Evolutionary conservation across 768 basidiomycete species (phyloP).

Genomic region (Leccinum truebloodii): DNA sequence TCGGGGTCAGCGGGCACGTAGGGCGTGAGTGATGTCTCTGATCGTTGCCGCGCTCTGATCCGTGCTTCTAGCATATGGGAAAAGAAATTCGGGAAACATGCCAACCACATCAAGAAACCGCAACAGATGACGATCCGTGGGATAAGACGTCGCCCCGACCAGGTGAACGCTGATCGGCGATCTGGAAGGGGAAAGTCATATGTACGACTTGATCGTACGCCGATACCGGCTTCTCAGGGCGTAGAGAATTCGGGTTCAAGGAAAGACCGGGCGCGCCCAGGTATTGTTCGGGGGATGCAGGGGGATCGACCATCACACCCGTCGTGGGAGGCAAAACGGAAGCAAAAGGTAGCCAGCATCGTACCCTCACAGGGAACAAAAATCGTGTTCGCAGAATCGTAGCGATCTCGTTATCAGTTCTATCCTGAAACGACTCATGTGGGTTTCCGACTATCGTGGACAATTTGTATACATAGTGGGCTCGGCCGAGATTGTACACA

Average conservation of each 20-base stretch:
- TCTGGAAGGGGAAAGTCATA: conserved; percentile 14
- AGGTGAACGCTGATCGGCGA: conserved; percentile 16
- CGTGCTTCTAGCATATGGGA: conserved; percentile 82
- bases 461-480: neutral
- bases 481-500: neutral
- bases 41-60: conserved; percentile 8
- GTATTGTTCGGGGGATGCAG: conserved; percentile 6
- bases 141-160: conserved; percentile 15
- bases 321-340: conserved; percentile 94
- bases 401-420: conserved; percentile 3
- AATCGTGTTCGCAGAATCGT: conserved; percentile 55
- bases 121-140: conserved; percentile 26
- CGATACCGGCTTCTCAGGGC: neutral
- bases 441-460: conserved; percentile 2
- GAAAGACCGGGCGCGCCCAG: neutral
- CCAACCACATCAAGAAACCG: conserved; percentile 85
- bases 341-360: conserved; percentile 64
- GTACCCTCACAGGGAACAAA: conserved; percentile 80
- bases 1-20: conserved; percentile 89
- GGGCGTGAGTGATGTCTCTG: conserved; percentile 67
- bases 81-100: conserved; percentile 89
- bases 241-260: neutral
- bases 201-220: neutral
- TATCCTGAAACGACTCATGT: neutral
- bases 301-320: conserved; percentile 67